Evolutionary conservation across 208 protist genomes (phyloP).

Genomic region (Trypanosoma theileri): DNA sequence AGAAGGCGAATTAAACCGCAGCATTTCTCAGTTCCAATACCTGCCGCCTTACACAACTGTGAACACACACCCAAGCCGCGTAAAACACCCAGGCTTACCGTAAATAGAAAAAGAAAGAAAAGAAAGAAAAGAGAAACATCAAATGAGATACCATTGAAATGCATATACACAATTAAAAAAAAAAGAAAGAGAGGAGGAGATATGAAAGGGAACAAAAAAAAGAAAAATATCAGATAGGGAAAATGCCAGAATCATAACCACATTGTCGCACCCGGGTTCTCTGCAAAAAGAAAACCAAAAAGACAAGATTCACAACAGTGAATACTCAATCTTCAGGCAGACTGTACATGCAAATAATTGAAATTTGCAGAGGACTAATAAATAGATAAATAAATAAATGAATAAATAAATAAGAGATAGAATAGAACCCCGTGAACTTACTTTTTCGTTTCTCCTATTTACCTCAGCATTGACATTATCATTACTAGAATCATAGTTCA

Average conservation of each 20-base stretch:
- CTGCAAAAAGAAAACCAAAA: no score
- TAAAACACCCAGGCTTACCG: neutral
- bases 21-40: slow-evolving; percentile 2
- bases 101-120: neutral
- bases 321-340: no score
- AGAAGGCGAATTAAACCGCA: neutral
- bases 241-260: neutral
- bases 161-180: neutral
- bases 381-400: neutral
- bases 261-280: neutral
- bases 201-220: neutral
- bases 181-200: neutral
- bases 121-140: neutral
- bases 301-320: no score
- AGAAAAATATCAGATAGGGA: slow-evolving; percentile 2
- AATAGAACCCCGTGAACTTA: no score
- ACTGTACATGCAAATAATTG: neutral
- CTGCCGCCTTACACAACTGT: neutral
- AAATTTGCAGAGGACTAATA: neutral
- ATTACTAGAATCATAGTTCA: no score
- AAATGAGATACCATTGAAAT: neutral
- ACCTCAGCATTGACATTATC: no score
- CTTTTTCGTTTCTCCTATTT: no score
- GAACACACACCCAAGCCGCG: neutral
- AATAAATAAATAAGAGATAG: no score